Conservation (phyloP, 176 grass and related monocot species). For the Raddia guianensis region DNA sequence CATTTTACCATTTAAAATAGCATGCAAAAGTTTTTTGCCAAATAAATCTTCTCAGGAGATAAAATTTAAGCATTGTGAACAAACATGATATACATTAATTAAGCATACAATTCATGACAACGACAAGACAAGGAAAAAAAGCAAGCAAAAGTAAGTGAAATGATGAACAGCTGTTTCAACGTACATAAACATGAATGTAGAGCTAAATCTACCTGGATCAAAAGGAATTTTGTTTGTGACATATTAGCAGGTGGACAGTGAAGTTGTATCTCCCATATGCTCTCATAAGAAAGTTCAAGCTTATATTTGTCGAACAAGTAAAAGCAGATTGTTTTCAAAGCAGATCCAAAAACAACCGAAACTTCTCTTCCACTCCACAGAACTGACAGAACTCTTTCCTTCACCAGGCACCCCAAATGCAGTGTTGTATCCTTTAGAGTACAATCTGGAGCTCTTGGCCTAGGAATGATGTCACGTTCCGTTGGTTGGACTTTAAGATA, state of each 20-base stretch:
- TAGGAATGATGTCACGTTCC: constrained; percentile 71
- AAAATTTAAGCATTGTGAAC: background rate
- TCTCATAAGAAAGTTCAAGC: constrained; percentile 89
- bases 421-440: constrained; percentile 42
- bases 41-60: background rate
- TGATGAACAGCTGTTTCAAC: background rate
- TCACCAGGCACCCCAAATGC: constrained; percentile 73
- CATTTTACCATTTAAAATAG: background rate
- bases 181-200: constrained; percentile 3
- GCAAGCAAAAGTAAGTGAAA: background rate
- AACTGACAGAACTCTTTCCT: constrained; percentile 51
- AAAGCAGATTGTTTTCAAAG: constrained; percentile 73
- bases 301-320: constrained; percentile 51
- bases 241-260: constrained; percentile 56
- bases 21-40: background rate
- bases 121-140: background rate
- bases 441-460: constrained; percentile 64
- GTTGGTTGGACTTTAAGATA: constrained; percentile 44
- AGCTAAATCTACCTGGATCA: constrained; percentile 67
- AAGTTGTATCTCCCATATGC: constrained; percentile 94
- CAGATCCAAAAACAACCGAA: constrained; percentile 70
- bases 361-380: constrained; percentile 48
- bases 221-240: constrained; percentile 66
- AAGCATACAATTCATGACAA: background rate
- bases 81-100: background rate